These are phyloP conservation scores for Gastrolobium villosum DNA, from an alignment of 306 rosid species.

Conservation along the genomic window DNA sequence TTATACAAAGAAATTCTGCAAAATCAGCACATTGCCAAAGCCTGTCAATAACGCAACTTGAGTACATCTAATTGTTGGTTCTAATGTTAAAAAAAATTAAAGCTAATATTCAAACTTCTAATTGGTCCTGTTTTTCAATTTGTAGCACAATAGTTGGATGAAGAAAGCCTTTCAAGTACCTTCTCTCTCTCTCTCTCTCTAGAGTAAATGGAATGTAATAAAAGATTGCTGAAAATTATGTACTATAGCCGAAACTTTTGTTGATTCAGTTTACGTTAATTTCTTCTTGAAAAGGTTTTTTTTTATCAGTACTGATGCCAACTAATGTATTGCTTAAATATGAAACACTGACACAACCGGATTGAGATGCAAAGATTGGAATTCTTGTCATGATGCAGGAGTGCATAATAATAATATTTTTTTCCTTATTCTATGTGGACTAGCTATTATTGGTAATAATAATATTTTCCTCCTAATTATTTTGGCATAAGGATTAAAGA, in stretches of 20 bases:
- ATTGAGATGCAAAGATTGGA: slow-evolving; percentile 23
- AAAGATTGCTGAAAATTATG: slow-evolving; percentile 41
- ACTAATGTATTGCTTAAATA: slow-evolving; percentile 15
- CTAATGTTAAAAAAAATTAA: slow-evolving; percentile 20
- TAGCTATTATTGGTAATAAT: neutral
- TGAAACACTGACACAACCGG: slow-evolving; percentile 14
- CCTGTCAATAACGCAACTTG: slow-evolving; percentile 45
- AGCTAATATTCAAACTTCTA: slow-evolving; percentile 40
- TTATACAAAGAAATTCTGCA: slow-evolving; percentile 46
- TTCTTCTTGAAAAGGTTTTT: slow-evolving; percentile 34
- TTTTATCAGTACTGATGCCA: slow-evolving; percentile 26
- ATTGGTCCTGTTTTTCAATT: slow-evolving; percentile 44
- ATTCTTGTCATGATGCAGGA: neutral
- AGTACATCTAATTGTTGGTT: slow-evolving; percentile 52
- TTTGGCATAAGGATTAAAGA: neutral
- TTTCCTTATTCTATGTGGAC: neutral
- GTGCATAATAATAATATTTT: neutral
- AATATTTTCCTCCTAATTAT: neutral
- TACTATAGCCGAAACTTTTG: slow-evolving; percentile 32
- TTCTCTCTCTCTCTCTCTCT: neutral
- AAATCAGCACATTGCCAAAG: slow-evolving; percentile 46
- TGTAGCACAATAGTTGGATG: slow-evolving; percentile 47
- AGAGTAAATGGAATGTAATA: slow-evolving; percentile 42
- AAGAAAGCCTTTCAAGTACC: slow-evolving; percentile 36
- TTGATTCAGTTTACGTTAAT: slow-evolving; percentile 27